Evolutionary conservation across 2,329 filamentous ascomycete species (phyloP), one percentile per base, ranked within the genome.

Genomic region (Exophiala mesophila): DNA sequence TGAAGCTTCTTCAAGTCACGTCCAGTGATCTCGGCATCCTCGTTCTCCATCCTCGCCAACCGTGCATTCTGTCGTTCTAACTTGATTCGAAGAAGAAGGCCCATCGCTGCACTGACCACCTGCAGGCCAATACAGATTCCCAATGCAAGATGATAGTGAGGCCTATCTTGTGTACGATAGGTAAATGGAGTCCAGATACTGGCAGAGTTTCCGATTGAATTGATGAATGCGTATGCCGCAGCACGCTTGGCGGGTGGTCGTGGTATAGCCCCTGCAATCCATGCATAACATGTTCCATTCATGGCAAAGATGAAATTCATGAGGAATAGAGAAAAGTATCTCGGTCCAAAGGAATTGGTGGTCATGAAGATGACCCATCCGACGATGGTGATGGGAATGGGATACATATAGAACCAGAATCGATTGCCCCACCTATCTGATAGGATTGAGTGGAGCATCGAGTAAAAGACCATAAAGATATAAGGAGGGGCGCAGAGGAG

Each of bases 351-450:
- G 16, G 54, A 53, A 5, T 65, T 54, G 9, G 69, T 72, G 3
- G 68, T 69, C 70, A 78, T 77, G 61, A 76, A 78, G 42, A 78
- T 62, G 29, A 76, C 54, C 39, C 69, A 74, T 5, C 74, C 74
- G 19, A 69, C 50, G 28, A 77, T 71, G 6, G 69, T 68, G 49
- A 77, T 60, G 2, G 68, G 66, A 20, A 77, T 70, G 0, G 75
- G 74, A 45, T 74, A 72, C 23, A 71, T 49, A 58, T 71, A 72
- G 63, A 74, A 52, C 67, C 70, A 72, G 63, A 73, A 75, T 13
- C 72, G 68, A 36, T 67, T 66, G 31, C 59, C 60, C n/a, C 66
- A 23, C 12, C 59, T 64, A 54, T 76, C 72, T 3, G 70, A 73
- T 17, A 64, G 31, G 40, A 64, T 59, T 2, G 68, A 67, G 54